Conservation (phyloP, 2,329 filamentous ascomycete genomes). For the Botrytis hyacinthi region DNA sequence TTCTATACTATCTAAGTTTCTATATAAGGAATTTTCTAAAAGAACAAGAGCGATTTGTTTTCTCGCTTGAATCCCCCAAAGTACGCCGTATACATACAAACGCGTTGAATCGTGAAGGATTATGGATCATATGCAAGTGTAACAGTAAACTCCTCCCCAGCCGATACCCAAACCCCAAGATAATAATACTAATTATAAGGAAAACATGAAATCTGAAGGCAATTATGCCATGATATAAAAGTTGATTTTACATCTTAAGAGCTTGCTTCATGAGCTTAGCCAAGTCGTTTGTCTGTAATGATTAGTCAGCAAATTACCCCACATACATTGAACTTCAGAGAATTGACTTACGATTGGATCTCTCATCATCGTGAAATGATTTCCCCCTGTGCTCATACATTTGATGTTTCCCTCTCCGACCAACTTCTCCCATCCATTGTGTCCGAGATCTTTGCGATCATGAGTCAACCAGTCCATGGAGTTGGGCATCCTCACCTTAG, state of each 20-base stretch:
- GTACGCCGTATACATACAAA: neutral
- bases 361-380: slow-evolving; percentile 33
- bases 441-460: slow-evolving; percentile 67
- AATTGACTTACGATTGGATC: slow-evolving; percentile 27
- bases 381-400: slow-evolving; percentile 25
- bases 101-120: neutral
- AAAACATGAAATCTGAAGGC: neutral
- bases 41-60: neutral
- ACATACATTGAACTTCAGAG: neutral
- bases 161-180: neutral
- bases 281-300: slow-evolving; percentile 5
- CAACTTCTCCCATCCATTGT: slow-evolving; percentile 59
- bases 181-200: neutral
- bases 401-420: slow-evolving; percentile 26
- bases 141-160: neutral
- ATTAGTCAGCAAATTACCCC: slow-evolving; percentile 15
- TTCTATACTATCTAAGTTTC: neutral
- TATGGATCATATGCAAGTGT: neutral
- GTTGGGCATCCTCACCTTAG: slow-evolving; percentile 46
- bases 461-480: slow-evolving; percentile 65
- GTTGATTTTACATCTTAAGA: slow-evolving; percentile 16
- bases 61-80: neutral
- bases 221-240: neutral
- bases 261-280: slow-evolving; percentile 19
- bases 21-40: neutral